These are phyloP conservation scores for Sporothrix pseudoabietina DNA, from an alignment of 2,329 filamentous ascomycete species.

Conservation along the genomic window DNA sequence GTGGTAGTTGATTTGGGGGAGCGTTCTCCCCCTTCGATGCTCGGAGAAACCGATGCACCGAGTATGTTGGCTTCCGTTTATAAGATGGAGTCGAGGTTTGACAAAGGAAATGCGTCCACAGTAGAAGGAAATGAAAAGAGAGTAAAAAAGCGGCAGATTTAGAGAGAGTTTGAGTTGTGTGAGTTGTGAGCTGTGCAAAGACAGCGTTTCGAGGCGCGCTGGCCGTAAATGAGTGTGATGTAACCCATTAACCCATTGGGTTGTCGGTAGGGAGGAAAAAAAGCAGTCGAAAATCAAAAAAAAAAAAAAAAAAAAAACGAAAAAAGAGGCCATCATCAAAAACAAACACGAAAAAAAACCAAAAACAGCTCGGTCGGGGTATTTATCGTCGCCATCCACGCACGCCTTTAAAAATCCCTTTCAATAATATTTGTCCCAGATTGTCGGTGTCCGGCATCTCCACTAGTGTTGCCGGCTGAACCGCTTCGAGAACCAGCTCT, in stretches of 20 bases:
- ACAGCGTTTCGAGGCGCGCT: background rate
- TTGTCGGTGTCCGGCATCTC: constrained; percentile 9
- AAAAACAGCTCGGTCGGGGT: background rate
- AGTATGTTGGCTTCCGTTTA: background rate
- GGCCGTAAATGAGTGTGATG: constrained; percentile 1
- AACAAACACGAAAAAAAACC: background rate
- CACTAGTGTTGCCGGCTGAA: constrained; percentile 65
- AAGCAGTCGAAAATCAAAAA: background rate
- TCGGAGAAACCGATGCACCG: background rate
- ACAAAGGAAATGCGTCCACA: background rate
- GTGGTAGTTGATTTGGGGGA: background rate
- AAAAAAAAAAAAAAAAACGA: background rate
- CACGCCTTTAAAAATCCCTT: background rate
- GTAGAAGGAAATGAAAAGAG: background rate
- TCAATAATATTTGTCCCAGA: constrained; percentile 19
- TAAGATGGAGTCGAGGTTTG: background rate
- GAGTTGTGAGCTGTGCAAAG: background rate
- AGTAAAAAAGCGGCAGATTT: background rate
- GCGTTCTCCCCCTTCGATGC: background rate
- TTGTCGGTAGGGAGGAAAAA: background rate
- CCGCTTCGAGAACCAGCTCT: constrained; percentile 83
- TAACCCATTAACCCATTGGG: background rate
- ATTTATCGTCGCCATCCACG: background rate
- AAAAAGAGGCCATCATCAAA: constrained; percentile 14
- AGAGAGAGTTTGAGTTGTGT: constrained; percentile 3